Base-by-base conservation (phyloP, 2,329 filamentous ascomycete genomes). In the Diaporthe nobilis region DNA sequence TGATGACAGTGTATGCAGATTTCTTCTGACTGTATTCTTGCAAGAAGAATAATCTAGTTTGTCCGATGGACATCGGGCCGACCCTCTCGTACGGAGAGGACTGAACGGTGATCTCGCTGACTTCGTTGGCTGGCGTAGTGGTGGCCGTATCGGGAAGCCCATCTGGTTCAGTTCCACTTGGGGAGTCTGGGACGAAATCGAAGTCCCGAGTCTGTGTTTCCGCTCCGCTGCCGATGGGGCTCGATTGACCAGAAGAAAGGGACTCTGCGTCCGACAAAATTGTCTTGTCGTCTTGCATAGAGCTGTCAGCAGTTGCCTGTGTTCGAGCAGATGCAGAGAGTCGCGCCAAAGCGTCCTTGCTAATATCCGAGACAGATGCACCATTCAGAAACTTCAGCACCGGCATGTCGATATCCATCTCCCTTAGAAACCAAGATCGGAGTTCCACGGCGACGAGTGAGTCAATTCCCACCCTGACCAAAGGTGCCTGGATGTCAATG, bases 341-440 rank as follows among this genome's bases (percentile, higher is more conserved):
- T 1, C 44, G 37, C 7, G 57, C 71, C 70, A 71, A 34, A 17
- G 71, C 71, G 2, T 49, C 34, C 55, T 39, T 55, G 20, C 73
- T 12, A 25, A 78, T 61, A 12, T 76, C 70, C 6, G 65, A 37
- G 5, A 75, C 71, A 15, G 61, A 67, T 25, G 22, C 25, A 20
- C 61, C 63, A 15, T 37, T 37, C 0, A 68, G 63, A 8, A 68
- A 37, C 28, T 85, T 85, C 8, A 88, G 78, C 0, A 88, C 82
- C 0, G 86, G 84, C 1, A 88, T 80, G 67, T 88, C 84, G 1
- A 84, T 78, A 0, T 82, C 73, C 0, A 88, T 42, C 60, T 85
- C 80, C 72, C 85, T 86, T 28, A 83, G 67, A 73, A 88, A 86
- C 87, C 87, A 89, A 8, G 84, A 81, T 2, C 86, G 84, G 9